A percentile compares a stretch with the other conserved stretches of the same genome.
Evolutionary conservation across 1,284 basidiomycete genomes (phyloP).

Genomic region (Pseudomicrostroma phylloplanum): DNA sequence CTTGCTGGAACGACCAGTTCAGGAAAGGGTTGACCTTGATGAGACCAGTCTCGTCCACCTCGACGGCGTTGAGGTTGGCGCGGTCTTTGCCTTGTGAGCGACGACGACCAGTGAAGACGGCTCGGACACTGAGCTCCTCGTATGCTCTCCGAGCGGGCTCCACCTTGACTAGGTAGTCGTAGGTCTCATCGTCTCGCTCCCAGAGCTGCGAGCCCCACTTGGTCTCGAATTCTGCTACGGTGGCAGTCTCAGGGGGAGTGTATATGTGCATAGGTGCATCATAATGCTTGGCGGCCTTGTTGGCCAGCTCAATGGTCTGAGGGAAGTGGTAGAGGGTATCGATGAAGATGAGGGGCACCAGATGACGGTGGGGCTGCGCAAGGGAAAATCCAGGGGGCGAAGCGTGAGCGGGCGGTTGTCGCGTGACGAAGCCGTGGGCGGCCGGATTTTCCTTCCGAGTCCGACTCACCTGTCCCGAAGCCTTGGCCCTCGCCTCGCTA

Average conservation of each 20-base stretch:
- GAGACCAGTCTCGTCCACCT: conserved; percentile 84
- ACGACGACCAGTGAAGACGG: conserved; percentile 88
- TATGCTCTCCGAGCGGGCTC: conserved; percentile 90
- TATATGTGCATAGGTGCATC: conserved; percentile 68
- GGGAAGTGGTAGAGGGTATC: conserved; percentile 95
- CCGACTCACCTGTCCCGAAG: conserved; percentile 17
- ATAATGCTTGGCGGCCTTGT: conserved; percentile 72
- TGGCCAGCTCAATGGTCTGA: conserved; percentile 82
- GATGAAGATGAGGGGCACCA: conserved; percentile 51
- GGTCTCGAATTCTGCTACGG: conserved; percentile 68
- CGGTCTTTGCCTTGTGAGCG: conserved; percentile 86
- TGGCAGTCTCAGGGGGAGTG: conserved; percentile 68
- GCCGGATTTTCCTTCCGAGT: not conserved
- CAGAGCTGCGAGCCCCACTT: conserved; percentile 77
- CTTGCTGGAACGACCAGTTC: conserved; percentile 77
- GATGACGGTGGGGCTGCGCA: conserved; percentile 24
- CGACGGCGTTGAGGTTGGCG: conserved; percentile 72
- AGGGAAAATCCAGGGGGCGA: not conserved
- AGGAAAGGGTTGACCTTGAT: conserved; percentile 93
- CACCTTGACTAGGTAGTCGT: conserved; percentile 92
- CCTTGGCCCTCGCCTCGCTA: conserved; percentile 31
- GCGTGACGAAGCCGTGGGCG: too few species aligned
- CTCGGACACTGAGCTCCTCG: conserved; percentile 68
- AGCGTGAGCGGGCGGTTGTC: not conserved
- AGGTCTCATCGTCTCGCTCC: conserved; percentile 79